Evolutionary conservation across 2,329 filamentous ascomycete species (phyloP).

Genomic region (Clonostachys chloroleuca): DNA sequence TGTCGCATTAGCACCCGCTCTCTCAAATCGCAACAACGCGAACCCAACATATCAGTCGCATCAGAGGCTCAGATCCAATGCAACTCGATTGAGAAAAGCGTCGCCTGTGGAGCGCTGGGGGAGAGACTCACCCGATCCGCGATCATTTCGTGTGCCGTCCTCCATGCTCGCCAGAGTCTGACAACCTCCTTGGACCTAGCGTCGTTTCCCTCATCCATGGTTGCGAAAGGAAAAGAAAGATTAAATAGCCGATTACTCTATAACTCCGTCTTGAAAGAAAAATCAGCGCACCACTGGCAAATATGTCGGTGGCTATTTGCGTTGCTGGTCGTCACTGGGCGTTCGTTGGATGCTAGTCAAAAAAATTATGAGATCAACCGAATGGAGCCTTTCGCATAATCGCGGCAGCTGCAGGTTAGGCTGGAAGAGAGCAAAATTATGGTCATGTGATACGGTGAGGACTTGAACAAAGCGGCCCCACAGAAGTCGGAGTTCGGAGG

Average conservation of each 20-base stretch:
- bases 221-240: constrained; percentile 1
- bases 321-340: too few species aligned
- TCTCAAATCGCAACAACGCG: neutral
- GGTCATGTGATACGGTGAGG: too few species aligned
- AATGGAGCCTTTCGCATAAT: too few species aligned
- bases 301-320: too few species aligned
- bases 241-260: too few species aligned
- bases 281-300: too few species aligned
- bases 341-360: too few species aligned
- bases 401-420: too few species aligned
- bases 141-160: constrained; percentile 93
- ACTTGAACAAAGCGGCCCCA: neutral
- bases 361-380: too few species aligned
- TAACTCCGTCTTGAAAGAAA: too few species aligned
- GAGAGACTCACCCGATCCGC: constrained; percentile 71
- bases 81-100: neutral
- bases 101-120: neutral
- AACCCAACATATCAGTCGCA: neutral
- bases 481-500: neutral
- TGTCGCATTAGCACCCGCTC: neutral
- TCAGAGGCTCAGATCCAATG: neutral
- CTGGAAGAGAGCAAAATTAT: too few species aligned
- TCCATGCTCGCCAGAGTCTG: constrained; percentile 89
- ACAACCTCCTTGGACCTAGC: constrained; percentile 49
- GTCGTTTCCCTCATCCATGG: constrained; percentile 39